Evolutionary conservation across 108 stramenopile species (phyloP), one percentile per base, ranked within the genome.

Genomic region (Cylindrotheca fusiformis): DNA sequence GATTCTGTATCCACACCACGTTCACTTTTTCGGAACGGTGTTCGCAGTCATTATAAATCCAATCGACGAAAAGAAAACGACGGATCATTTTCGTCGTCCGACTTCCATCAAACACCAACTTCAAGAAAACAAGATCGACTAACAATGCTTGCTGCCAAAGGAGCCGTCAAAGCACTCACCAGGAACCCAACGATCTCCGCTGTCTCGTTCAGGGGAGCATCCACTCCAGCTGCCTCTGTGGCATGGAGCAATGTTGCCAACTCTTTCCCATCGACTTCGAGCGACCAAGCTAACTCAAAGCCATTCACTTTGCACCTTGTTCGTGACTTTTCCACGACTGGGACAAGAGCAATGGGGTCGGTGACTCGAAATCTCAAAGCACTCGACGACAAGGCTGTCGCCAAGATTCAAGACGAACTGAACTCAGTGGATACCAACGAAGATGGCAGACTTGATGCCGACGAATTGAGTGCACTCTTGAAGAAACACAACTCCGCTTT

Each of bases 371-470:
- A n/a, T n/a, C n/a, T 52, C 12, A 60, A 55, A 25, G 55, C 41
- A 14, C 52, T 79, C 41, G 90, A 87, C 32, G 56, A 67, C 50
- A 68, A 81, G 52, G 83, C 87, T 19, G 77, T 80, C 21, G 36
- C 50, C 27, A 63, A 93, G 31, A 86, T 95, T 22, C 83, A 93
- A 68, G 63, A 64, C 50, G 87, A 90, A 53, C 67, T 91, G 60
- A 70, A 79, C 32, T 66, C 45, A 45, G 70, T 71, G 18, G 89
- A 91, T 53, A 65, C 68, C 23, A 58, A 76, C 50, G 54, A 46
- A 36, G 75, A 83, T 58, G 82, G 78, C 19, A 68, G 74, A 54
- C 76, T 93, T 50, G 81, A 85, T 48, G 74, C 87, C 4, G 81
- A 83, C 12, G 91, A 93, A 63, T 70, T 93, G 45, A 76, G 72